Percentiles rank a stretch among this genome's conserved stretches.
Conservation (phyloP, 2,329 filamentous ascomycete genomes). For the Trichoderma aggressivum region DNA sequence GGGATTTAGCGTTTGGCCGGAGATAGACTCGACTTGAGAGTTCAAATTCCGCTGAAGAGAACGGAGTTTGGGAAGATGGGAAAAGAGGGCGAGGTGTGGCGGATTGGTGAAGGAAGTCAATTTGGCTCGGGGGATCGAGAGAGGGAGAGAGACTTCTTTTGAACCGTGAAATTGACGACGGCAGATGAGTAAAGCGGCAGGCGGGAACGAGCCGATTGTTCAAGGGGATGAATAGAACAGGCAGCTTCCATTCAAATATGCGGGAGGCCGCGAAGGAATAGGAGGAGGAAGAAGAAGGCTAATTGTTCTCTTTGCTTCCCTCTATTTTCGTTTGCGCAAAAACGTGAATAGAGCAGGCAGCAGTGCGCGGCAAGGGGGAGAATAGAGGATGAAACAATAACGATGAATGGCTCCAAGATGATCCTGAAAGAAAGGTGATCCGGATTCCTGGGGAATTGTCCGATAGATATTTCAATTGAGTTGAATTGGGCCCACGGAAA, state of each 20-base stretch:
- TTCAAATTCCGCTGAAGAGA: background rate
- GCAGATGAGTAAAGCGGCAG: background rate
- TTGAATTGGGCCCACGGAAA: background rate
- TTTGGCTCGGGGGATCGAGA: background rate
- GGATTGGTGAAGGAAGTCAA: background rate
- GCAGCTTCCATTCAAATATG: constrained; percentile 15
- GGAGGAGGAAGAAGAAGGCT: background rate
- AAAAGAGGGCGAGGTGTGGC: background rate
- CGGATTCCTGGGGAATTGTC: background rate
- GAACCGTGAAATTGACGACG: background rate
- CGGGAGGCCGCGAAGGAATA: background rate
- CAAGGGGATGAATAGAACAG: constrained; percentile 4
- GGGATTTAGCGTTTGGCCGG: constrained; percentile 15
- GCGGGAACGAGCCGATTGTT: constrained; percentile 2
- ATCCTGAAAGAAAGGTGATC: background rate
- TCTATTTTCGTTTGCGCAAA: background rate
- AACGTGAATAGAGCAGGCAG: background rate
- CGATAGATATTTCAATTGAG: background rate
- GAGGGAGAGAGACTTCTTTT: background rate
- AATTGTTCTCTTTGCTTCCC: background rate
- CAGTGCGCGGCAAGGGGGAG: background rate
- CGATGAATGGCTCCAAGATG: background rate
- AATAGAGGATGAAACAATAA: background rate
- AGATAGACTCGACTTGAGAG: background rate
- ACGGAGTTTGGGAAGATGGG: background rate